Evolutionary conservation across 2,329 filamentous ascomycete genomes (phyloP).

Genomic region (Diaporthe sp.): DNA sequence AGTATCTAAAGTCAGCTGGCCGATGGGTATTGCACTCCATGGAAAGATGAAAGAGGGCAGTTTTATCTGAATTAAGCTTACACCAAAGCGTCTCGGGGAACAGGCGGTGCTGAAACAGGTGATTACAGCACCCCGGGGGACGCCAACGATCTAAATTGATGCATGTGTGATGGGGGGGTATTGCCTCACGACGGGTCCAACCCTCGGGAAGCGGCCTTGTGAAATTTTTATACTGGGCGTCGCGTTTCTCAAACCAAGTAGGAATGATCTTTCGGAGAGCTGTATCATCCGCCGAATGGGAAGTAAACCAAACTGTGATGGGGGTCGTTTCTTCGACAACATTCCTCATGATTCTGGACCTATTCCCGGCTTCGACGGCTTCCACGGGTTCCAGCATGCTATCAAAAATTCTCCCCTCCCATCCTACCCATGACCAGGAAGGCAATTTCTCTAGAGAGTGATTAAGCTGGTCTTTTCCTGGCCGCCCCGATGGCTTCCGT

Average conservation of each 20-base stretch:
- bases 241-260: slow-evolving; percentile 4
- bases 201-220: not conserved
- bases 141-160: not conserved
- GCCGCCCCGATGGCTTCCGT: not conserved
- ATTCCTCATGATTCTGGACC: not conserved
- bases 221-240: not conserved
- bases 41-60: no score
- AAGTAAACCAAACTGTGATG: slow-evolving; percentile 23
- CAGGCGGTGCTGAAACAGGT: not conserved
- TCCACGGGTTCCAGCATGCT: not conserved
- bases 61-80: not conserved
- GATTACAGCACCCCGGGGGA: not conserved
- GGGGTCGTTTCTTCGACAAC: slow-evolving; percentile 4
- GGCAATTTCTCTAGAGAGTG: not conserved
- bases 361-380: not conserved
- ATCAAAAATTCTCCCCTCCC: not conserved
- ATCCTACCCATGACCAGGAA: slow-evolving; percentile 34
- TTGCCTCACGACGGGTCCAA: not conserved
- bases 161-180: no score
- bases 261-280: not conserved
- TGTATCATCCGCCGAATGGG: not conserved
- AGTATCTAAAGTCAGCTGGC: no score
- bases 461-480: not conserved
- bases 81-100: not conserved
- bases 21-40: not conserved